A percentile compares a stretch with the other conserved stretches of the same genome.
phyloP scores from a whole-genome alignment of 2,329 filamentous ascomycete species.

The Ustulina deusta region DNA sequence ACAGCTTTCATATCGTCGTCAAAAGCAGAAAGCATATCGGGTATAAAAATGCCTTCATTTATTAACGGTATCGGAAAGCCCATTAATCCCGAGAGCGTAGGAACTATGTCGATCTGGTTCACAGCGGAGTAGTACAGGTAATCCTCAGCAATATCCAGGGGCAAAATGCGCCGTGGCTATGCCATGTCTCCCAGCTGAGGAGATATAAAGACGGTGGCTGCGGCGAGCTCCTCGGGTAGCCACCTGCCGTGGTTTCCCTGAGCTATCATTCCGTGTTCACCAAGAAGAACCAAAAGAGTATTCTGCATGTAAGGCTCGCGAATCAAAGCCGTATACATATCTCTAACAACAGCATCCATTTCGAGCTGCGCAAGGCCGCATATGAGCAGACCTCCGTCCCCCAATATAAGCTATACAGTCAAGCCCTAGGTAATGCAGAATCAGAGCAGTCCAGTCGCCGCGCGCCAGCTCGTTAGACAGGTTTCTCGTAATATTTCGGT shows the following conservation, averaged over 20 bases:
- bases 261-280: slow-evolving; percentile 84
- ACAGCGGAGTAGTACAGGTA: slow-evolving; percentile 75
- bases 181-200: slow-evolving; percentile 68
- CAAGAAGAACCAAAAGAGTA: slow-evolving; percentile 75
- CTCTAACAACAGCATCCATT: slow-evolving; percentile 76
- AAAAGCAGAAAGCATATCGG: slow-evolving; percentile 59
- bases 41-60: slow-evolving; percentile 75
- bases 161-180: slow-evolving; percentile 48
- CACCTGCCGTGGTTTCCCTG: slow-evolving; percentile 81
- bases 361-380: slow-evolving; percentile 79
- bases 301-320: slow-evolving; percentile 69
- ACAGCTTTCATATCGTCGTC: slow-evolving; percentile 57
- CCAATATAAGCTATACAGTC: slow-evolving; percentile 84
- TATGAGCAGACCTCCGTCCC: slow-evolving; percentile 75
- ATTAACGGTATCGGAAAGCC: slow-evolving; percentile 77
- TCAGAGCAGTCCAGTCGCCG: slow-evolving; percentile 78
- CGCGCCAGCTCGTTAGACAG: slow-evolving; percentile 70
- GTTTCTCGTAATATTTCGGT: slow-evolving; percentile 81
- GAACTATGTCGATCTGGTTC: slow-evolving; percentile 79
- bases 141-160: slow-evolving; percentile 63
- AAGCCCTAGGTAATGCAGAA: slow-evolving; percentile 79
- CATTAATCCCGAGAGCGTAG: slow-evolving; percentile 75
- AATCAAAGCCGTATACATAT: slow-evolving; percentile 73
- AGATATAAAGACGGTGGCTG: slow-evolving; percentile 78
- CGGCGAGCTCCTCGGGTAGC: slow-evolving; percentile 78